phyloP scores from a whole-genome alignment of 805 yeast genomes.

The Candida boleticola region DNA sequence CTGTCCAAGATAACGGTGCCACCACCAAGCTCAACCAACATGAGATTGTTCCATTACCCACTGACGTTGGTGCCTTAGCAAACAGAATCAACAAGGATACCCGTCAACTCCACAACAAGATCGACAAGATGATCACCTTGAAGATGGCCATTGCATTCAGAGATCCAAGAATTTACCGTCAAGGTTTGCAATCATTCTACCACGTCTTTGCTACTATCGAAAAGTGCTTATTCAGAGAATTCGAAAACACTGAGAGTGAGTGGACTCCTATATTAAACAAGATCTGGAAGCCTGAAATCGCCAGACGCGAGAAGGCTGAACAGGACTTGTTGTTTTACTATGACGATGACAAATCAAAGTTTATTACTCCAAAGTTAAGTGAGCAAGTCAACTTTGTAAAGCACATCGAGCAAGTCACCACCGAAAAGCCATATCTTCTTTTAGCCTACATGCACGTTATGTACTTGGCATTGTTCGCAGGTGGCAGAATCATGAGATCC shows the following conservation, averaged over 20 bases:
- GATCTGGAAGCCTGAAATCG: constrained; percentile 70
- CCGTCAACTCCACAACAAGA: constrained; percentile 60
- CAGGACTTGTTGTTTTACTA: constrained; percentile 70
- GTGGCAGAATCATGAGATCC: constrained; percentile 73
- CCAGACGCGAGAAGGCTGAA: constrained; percentile 55
- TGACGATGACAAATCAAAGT: constrained; percentile 52
- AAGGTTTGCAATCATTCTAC: constrained; percentile 73
- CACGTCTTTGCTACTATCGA: constrained; percentile 70
- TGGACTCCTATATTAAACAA: constrained; percentile 49
- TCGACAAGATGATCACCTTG: constrained; percentile 65
- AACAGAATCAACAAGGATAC: constrained; percentile 78
- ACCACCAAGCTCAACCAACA: constrained; percentile 34
- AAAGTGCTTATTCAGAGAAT: constrained; percentile 44
- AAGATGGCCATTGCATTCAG: constrained; percentile 73
- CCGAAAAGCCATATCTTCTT: constrained; percentile 65
- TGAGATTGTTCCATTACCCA: constrained; percentile 71
- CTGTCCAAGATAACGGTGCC: constrained; percentile 20
- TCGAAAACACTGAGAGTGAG: constrained; percentile 30
- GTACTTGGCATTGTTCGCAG: constrained; percentile 84
- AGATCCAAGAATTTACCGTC: constrained; percentile 75
- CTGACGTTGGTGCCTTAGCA: constrained; percentile 80
- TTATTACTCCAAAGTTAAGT: constrained; percentile 53
- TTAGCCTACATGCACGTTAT: constrained; percentile 83
- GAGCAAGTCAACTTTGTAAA: constrained; percentile 61
- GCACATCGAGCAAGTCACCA: constrained; percentile 54